Evolutionary conservation across 1,284 basidiomycete genomes (phyloP).

Genomic region (Afroboletus lepidellus): DNA sequence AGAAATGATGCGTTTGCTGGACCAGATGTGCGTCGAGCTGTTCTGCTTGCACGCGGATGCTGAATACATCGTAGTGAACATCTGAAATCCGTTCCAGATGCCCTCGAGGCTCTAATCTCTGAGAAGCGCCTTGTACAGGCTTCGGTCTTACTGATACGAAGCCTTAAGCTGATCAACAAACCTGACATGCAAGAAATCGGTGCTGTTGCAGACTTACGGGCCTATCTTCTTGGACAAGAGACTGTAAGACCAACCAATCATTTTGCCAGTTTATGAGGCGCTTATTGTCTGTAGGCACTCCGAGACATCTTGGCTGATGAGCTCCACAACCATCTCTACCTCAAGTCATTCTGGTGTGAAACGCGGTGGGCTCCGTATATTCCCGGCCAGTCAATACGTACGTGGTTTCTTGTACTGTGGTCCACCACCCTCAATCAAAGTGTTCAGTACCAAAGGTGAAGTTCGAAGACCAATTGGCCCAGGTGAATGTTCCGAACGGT

Average conservation of each 20-base stretch:
- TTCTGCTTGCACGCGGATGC: slow-evolving; percentile 6
- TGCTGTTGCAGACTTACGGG: slow-evolving; percentile 85
- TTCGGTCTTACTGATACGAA: slow-evolving; percentile 83
- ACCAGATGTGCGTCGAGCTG: slow-evolving; percentile 73
- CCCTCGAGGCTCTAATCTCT: slow-evolving; percentile 90
- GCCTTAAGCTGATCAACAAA: slow-evolving; percentile 89
- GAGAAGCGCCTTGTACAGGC: slow-evolving; percentile 94
- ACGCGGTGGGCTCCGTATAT: slow-evolving; percentile 86
- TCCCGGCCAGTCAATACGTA: slow-evolving; percentile 77
- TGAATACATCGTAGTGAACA: slow-evolving; percentile 62
- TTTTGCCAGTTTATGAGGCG: background rate
- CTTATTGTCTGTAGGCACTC: slow-evolving; percentile 58
- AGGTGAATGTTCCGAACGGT: slow-evolving; percentile 28
- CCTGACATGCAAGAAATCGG: slow-evolving; percentile 94
- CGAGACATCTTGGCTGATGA: slow-evolving; percentile 95
- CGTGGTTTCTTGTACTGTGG: slow-evolving; percentile 28
- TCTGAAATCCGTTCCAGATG: slow-evolving; percentile 89
- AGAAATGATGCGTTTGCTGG: slow-evolving; percentile 88
- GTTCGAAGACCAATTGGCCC: slow-evolving; percentile 50
- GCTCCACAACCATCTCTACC: slow-evolving; percentile 95
- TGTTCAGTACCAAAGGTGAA: slow-evolving; percentile 54
- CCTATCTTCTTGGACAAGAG: slow-evolving; percentile 88
- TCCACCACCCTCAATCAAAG: slow-evolving; percentile 10
- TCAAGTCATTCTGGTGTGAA: slow-evolving; percentile 97
- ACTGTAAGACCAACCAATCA: slow-evolving; percentile 50